These are phyloP conservation scores for Gynochthodes officinalis DNA, from an alignment of 257 asterid genomes.

Conservation along the genomic window DNA sequence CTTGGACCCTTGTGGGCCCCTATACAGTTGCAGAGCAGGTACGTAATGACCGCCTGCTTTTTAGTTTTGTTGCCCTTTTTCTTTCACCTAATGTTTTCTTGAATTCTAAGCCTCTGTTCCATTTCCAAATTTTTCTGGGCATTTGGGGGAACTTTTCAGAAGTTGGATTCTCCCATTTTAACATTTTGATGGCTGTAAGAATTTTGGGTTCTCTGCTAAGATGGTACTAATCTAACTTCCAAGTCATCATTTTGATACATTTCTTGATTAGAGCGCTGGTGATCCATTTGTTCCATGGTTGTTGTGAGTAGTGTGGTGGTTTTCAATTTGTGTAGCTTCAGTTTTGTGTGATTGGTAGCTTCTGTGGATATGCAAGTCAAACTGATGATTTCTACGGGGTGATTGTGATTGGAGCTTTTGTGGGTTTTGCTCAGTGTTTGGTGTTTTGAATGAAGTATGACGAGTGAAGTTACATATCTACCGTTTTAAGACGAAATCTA, in stretches of 20 bases:
- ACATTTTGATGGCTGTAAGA: background rate
- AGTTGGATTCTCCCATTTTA: background rate
- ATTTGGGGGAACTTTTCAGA: background rate
- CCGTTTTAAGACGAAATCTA: background rate
- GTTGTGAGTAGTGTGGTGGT: background rate
- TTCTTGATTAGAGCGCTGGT: background rate
- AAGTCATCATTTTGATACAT: background rate
- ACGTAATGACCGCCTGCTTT: background rate
- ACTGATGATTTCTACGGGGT: background rate
- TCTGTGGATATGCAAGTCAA: background rate
- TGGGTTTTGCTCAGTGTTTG: background rate
- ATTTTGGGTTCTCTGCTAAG: background rate
- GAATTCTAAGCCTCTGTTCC: background rate
- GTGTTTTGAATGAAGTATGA: background rate
- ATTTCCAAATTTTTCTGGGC: background rate
- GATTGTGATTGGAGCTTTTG: background rate
- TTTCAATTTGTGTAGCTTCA: background rate
- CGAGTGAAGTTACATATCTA: no score
- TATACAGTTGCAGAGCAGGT: background rate
- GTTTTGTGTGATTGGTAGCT: background rate
- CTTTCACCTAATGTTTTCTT: background rate
- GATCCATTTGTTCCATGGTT: background rate
- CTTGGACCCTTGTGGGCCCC: background rate
- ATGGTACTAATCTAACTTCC: background rate
- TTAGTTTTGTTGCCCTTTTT: background rate